Base-by-base conservation (phyloP, 768 basidiomycete genomes). In the Lactarius indigo region DNA sequence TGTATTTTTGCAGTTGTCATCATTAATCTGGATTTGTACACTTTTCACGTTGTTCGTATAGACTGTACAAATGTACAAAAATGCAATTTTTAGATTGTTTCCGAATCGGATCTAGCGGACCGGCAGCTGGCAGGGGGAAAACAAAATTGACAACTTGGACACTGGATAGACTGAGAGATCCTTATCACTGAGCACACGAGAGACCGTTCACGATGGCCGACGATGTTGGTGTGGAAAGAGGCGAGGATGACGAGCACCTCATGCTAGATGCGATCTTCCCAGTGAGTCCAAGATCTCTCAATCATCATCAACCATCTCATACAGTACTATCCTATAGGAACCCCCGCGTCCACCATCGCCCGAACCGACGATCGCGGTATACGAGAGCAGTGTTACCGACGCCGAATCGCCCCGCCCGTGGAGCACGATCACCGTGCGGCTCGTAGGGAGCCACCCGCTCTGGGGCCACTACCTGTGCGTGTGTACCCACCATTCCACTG, bases 401-500 rank as follows among this genome's bases (percentile, higher is more conserved):
- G 0, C 2, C n/a, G 20, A 55, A n/a, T 50, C 41, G 23, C 47
- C 47, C 41, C 33, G 9, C 13, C 17, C 28, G 9, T 77, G 77
- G 77, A 70, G 66, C 26, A 42, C 80, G 39, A 79, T 94, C 18
- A 76, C 78, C 6, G 88, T 94, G 47, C 78, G 85, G 66, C 81
- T 94, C 8, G 90, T 94, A 0, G 92, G 92, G 17, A 83, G 83
- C 1, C 92, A 93, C 72, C 88, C 91, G 1, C 78, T 94, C 5
- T 94, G 91, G 91, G 92, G 85, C 1, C 90, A 93, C 73, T 79
- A 92, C 73, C 75, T 93, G 91, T 92, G 70, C 66, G 80, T 35
- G n/a, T n/a, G n/a, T n/a, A n/a, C n/a, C n/a, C n/a, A n/a, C n/a
- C n/a, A n/a, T n/a, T n/a, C n/a, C n/a, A n/a, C n/a, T n/a, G n/a